Base-by-base conservation (phyloP, 768 basidiomycete species). In the Termitomyces sp. region DNA sequence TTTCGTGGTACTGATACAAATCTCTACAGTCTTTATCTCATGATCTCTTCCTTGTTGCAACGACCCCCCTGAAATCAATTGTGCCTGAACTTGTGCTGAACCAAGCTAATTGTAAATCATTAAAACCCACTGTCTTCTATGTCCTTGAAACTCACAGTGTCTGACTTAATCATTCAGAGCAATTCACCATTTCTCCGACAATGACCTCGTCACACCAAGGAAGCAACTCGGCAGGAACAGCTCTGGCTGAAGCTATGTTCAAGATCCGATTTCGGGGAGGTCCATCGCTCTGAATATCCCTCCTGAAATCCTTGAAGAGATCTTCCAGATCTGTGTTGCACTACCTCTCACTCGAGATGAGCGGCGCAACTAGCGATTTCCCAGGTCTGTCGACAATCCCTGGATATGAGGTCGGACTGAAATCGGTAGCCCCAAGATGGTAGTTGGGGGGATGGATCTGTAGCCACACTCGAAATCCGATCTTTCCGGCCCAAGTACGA, bases 341-440 rank as follows among this genome's bases (percentile, higher is more conserved):
- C 14, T 40, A n/a, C 55, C 63, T 55, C 50, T 46, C 31, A 52
- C 49, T 8, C 45, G 56, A 5, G 54, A 49, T 5, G 62, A 63
- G 37, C 49, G 48, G 17, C 59, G 59, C 20, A 57, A 61, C 38
- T 63, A 31, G 59, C 59, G 17, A 57, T 63, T n/a, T 60, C 56
- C 36, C 63, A 63, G 36, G 59, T 60, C 51, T 60, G 56, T 46
- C 51, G 38, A 29, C 56, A 57, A 53, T 17, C 63, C 63, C 3
- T 60, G 54, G 56, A 52, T 63, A n/a, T 63, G 63, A 56, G 59
- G 51, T 5, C 51, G 56, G 29, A 58, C 61, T 7, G 60, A 64
- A 29, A 51, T 49, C 5, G 52, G 58, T 46, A 52, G 38, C 34
- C 45, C 63, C 4, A 46, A 57, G 50, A 42, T 63, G 63, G 63